phyloP scores from a whole-genome alignment of 2,329 filamentous ascomycete genomes.

The Pseudogymnoascus sp. region DNA sequence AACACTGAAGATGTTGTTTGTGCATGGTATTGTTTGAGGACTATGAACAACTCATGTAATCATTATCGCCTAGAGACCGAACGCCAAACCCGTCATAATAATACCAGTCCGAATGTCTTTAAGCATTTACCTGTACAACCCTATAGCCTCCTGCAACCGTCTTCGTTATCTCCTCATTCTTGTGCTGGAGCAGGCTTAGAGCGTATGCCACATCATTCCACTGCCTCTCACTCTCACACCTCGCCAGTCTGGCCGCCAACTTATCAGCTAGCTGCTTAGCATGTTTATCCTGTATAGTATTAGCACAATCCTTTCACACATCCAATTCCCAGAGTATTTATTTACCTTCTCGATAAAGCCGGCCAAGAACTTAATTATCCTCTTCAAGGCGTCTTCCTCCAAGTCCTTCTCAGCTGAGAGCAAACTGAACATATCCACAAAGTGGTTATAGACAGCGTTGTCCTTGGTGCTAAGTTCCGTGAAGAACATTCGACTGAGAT shows the following conservation, averaged over 20 bases:
- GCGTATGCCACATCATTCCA: slow-evolving; percentile 98
- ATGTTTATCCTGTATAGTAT: slow-evolving; percentile 72
- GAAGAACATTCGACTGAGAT: slow-evolving; percentile 97
- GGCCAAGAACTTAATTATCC: slow-evolving; percentile 85
- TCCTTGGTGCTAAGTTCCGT: slow-evolving; percentile 96
- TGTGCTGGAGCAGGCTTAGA: slow-evolving; percentile 80
- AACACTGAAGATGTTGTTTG: background rate
- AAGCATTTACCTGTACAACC: slow-evolving; percentile 58
- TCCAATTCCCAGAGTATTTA: background rate
- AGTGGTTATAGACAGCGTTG: slow-evolving; percentile 98
- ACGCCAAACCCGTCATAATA: background rate
- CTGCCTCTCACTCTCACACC: slow-evolving; percentile 87
- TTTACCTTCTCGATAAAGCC: slow-evolving; percentile 94
- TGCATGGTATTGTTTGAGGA: background rate
- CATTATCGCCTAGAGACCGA: background rate
- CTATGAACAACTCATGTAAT: background rate
- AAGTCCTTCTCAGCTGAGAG: slow-evolving; percentile 74
- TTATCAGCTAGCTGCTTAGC: slow-evolving; percentile 91
- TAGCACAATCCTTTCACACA: slow-evolving; percentile 11
- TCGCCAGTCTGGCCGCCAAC: slow-evolving; percentile 72
- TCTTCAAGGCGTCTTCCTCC: slow-evolving; percentile 76
- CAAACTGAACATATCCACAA: slow-evolving; percentile 97
- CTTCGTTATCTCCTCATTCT: slow-evolving; percentile 83
- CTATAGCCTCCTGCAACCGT: slow-evolving; percentile 68
- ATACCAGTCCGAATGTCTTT: slow-evolving; percentile 14